phyloP scores from a whole-genome alignment of 257 asterid genomes.

The Rauvolfia tetraphylla region DNA sequence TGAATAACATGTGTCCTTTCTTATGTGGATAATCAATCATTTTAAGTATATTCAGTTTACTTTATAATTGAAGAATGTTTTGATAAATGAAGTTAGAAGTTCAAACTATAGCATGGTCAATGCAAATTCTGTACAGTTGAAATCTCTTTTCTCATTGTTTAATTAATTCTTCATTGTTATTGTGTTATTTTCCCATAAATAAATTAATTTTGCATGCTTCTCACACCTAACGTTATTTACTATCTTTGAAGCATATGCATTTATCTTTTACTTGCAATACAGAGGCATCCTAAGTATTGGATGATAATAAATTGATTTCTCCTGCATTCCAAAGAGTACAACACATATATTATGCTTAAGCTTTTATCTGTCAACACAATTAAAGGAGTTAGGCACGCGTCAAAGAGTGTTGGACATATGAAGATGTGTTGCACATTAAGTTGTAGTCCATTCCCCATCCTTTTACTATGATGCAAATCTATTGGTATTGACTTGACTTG shows the following conservation, averaged over 20 bases:
- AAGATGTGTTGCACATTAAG: neutral
- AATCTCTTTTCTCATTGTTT: neutral
- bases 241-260: neutral
- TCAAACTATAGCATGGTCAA: neutral
- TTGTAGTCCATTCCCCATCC: constrained; percentile 10
- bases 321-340: neutral
- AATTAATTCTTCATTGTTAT: neutral
- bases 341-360: neutral
- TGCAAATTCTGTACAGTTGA: neutral
- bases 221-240: neutral
- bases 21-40: neutral
- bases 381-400: neutral
- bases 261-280: neutral
- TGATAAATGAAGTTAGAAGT: neutral
- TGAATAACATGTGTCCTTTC: neutral
- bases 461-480: constrained; percentile 1
- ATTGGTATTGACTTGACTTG: neutral
- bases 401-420: neutral
- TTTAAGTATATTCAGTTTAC: neutral
- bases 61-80: no score
- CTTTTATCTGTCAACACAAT: neutral
- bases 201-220: neutral
- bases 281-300: no score
- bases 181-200: neutral
- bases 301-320: no score